Base-by-base conservation (phyloP, 257 asterid species). In the Gynochthodes officinalis region DNA sequence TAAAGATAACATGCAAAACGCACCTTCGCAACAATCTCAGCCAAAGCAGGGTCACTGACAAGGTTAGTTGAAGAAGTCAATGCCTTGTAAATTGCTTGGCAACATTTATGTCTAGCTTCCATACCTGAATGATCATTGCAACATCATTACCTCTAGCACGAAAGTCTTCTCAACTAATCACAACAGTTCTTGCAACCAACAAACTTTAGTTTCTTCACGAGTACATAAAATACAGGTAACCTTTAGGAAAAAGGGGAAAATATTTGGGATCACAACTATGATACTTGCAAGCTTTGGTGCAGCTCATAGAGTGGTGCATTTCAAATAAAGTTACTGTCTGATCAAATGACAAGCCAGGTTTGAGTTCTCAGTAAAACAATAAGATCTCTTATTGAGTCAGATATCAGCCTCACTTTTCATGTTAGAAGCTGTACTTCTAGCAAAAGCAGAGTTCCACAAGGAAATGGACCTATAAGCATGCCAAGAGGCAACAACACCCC, bases 71-170 rank as follows among this genome's bases (percentile, higher is more conserved):
- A 87, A 43, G 93, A 88, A 10, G 85, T 28, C 67, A 89, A 76
- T 59, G 80, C 86, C 77, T 73, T 80, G 81, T 73, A 73, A 75
- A 95, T 83, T 76, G 94, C 90, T 82, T 90, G 84, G 69, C 96
- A 95, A 75, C 98, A 91, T 73, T 86, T 87, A 63, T 95, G 94
- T 33, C 97, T 87, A 65, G 93, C 91, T 85, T 95, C 98, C 99
- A 95, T 95, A 69, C 98, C 99, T 95, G 93, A 71, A 37, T 69
- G 57, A 75, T 52, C n/a, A 64, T 39, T 64, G 52, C 21, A n/a
- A 44, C 35, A 64, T 64, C 7, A 6, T 64, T 40, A 64, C 48
- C 42, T 62, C 48, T 19, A 64, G 35, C 19, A n/a, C n/a, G 60
- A 21, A 23, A 21, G 14, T n/a, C 60, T 53, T 9, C 14, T 21